These are phyloP conservation scores for Sporothrix luriei DNA, from an alignment of 2,329 filamentous ascomycete species.

Conservation along the genomic window DNA sequence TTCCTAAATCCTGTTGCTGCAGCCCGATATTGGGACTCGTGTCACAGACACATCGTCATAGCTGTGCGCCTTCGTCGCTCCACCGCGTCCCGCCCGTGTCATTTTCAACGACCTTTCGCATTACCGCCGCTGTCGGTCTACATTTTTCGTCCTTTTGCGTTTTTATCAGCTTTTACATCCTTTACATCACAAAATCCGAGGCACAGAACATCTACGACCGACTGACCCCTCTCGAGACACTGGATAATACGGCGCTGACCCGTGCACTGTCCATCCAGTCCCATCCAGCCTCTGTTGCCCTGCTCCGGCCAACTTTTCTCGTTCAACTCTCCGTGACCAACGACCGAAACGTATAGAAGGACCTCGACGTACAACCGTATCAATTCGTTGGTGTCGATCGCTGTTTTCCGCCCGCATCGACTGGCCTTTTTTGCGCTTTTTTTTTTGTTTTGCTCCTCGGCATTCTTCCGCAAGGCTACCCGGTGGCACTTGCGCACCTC, in stretches of 20 bases:
- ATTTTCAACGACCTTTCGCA: background rate
- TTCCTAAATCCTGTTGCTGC: constrained; percentile 2
- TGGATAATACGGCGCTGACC: constrained; percentile 13
- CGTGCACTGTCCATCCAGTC: constrained; percentile 22
- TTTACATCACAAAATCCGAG: background rate
- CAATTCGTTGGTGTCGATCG: background rate
- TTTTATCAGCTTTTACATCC: too few species aligned
- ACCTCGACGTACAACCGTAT: background rate
- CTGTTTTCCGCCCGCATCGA: background rate
- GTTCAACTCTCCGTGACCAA: background rate
- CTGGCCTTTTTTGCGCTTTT: background rate
- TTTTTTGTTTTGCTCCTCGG: constrained; percentile 7
- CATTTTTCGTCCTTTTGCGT: background rate
- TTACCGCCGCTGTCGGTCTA: background rate
- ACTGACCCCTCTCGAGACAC: constrained; percentile 4
- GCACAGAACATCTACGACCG: background rate
- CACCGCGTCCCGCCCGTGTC: background rate
- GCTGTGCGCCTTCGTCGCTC: constrained; percentile 11
- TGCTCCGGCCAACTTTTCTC: background rate
- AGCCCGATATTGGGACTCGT: constrained; percentile 28
- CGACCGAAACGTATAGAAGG: background rate
- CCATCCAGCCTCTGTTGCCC: background rate
- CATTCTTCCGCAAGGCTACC: background rate
- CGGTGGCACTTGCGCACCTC: constrained; percentile 1
- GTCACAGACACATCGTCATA: constrained; percentile 20